Evolutionary conservation across 1,284 basidiomycete genomes (phyloP), one percentile per base, ranked within the genome.

Genomic region (Porodaedalea pini): DNA sequence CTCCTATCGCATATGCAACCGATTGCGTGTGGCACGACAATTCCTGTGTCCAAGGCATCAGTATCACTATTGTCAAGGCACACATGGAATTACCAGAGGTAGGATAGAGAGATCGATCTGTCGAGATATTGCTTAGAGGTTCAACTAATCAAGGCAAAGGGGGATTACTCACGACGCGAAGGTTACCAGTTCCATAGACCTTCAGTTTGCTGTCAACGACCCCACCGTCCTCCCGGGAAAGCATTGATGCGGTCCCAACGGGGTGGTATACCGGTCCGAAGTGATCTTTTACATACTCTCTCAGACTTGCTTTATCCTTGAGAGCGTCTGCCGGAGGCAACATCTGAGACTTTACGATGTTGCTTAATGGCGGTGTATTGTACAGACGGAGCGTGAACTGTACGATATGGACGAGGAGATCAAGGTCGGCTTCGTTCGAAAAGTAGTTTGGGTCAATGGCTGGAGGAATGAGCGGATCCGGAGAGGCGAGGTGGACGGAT

Each of bases 141-240:
- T n/a, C 23, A 25, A 25, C 36, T 50, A 21, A 44, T 34, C 21
- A 50, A n/a, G n/a, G 47, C 19, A 48, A 37, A 11, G n/a, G 39
- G 15, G 1, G 32, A 56, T 2, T n/a, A 34, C 44, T 48, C 25
- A 57, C 56, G 19, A 57, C 32, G 10, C 56, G 56, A 23, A 60
- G 34, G 51, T 63, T 49, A 27, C 64, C 41, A 68, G 68, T 5
- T 63, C 63, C 10, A 64, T 66, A 11, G 57, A 65, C 55, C 21
- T 70, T 67, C 21, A 83, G 67, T 43, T 69, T 69, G 11, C 71
- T 67, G 68, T 78, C 76, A 27, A 83, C 80, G 23, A 82, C 81
- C 61, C 81, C 81, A 31, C 81, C 81, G 55, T 71, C 63, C 34
- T 71, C 70, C 57, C 70, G 66, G 13, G 80, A 80, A 45, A 81